These are phyloP conservation scores for Neurospora sp. DNA, from an alignment of 495 filamentous ascomycete genomes.

Conservation along the genomic window DNA sequence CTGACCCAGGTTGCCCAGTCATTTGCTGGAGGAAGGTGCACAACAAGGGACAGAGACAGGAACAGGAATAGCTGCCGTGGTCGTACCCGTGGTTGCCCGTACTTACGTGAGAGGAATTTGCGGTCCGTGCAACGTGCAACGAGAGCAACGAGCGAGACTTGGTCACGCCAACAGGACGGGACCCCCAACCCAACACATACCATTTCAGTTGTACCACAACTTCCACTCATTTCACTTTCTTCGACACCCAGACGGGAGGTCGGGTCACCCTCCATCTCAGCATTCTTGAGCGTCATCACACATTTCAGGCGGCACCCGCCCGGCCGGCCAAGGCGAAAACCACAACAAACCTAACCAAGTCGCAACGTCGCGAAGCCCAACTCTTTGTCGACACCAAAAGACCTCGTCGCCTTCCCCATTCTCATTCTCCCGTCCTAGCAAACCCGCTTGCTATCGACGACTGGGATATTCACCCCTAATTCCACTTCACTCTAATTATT, in stretches of 20 bases:
- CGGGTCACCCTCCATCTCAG: background rate
- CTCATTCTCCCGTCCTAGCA: background rate
- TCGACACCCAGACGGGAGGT: background rate
- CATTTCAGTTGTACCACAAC: background rate
- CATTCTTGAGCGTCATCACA: background rate
- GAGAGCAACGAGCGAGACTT: background rate
- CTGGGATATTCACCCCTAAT: background rate
- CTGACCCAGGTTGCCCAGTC: background rate
- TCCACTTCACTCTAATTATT: background rate
- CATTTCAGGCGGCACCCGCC: background rate
- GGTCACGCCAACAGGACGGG: background rate
- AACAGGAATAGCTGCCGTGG: background rate
- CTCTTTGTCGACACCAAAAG: background rate
- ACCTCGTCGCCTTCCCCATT: background rate
- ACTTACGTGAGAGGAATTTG: background rate
- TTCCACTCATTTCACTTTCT: background rate
- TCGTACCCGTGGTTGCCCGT: background rate
- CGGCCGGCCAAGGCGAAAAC: background rate
- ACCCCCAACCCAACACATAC: background rate
- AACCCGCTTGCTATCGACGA: background rate
- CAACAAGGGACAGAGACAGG: background rate
- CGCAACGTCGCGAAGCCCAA: background rate
- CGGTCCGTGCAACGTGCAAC: background rate
- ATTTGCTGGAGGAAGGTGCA: background rate
- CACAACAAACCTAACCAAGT: background rate